Evolutionary conservation across 805 yeast species (phyloP), one percentile per base, ranked within the genome.

Genomic region (Ogataea pini): DNA sequence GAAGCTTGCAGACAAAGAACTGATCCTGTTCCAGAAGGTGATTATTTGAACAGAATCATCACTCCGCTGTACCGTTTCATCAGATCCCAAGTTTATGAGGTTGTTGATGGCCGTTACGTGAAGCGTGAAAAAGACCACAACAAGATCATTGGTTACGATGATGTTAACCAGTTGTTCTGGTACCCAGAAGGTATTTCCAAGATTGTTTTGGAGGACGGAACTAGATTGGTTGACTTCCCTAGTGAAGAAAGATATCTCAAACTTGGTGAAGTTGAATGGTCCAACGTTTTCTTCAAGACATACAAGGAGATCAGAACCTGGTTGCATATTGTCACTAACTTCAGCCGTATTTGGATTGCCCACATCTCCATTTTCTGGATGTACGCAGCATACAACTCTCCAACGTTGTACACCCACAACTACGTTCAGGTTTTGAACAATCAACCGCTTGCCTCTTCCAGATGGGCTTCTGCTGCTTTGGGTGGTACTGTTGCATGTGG

Each of bases 151-250:
- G 95, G 99, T 70, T 94, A 94, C 70, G 99, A 94, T 75, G 99
- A 94, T 76, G 96, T 94, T 52, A 94, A 94, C 72, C 99, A 94
- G 77, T 79, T 94, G 61, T 94, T 95, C 74, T 94, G 99, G 99
- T 94, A 95, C 72, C 97, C 98, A 41, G 98, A 95, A 73, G 99
- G 99, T 78, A 87, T 94, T 57, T 85, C 95, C 51, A 85, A 94
- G 72, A 91, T 94, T 61, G 80, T 85, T 43, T 80, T 92, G 62
- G 94, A 86, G 66, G 98, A 94, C 67, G 97, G 96, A 57, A 77
- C 96, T 16, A 84, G 96, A 68, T 76, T 94, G 60, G 88, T 91
- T 44, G 98, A 94, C 61, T 73, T 91, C 61, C 95, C 97, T 31
- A 80, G 83, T 49, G 89, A 83, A 62, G 97, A 94, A 72, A 86